A percentile compares a stretch with the other conserved stretches of the same genome.
Evolutionary conservation across 495 filamentous ascomycete genomes (phyloP).

Genomic region (Podospora pseudopauciseta): DNA sequence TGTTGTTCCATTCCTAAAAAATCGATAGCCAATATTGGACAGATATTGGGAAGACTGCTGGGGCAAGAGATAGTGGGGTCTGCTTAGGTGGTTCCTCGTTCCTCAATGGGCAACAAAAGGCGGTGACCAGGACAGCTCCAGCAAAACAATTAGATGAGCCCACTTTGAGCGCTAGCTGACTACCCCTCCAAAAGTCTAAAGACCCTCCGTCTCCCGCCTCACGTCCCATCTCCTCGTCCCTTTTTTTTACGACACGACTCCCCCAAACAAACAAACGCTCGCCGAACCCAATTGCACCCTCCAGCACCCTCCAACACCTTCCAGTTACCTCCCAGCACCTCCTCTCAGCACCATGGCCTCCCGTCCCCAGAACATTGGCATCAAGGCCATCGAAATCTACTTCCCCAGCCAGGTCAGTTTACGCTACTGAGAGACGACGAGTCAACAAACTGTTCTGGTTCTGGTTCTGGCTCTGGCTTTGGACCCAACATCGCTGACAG

Average conservation of each 20-base stretch:
- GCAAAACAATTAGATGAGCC: constrained; percentile 19
- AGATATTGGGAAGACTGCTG: constrained; percentile 5
- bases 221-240: constrained; percentile 21
- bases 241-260: constrained; percentile 11
- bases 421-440: background rate
- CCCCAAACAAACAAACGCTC: constrained; percentile 11
- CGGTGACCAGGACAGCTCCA: background rate
- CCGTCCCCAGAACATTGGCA: constrained; percentile 94
- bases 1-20: background rate
- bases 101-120: background rate
- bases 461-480: background rate
- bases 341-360: constrained; percentile 63
- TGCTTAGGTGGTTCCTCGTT: background rate
- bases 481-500: constrained; percentile 31
- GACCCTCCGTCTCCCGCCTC: constrained; percentile 18
- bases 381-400: constrained; percentile 99
- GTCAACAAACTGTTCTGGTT: background rate
- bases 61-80: constrained; percentile 25
- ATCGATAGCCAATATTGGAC: background rate
- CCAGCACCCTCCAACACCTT: background rate
- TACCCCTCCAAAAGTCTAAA: constrained; percentile 25
- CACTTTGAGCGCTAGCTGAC: constrained; percentile 19
- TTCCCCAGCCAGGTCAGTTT: constrained; percentile 80
- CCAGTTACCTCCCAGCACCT: background rate
- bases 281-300: constrained; percentile 25